These are phyloP conservation scores for Sechiopsis laciniata DNA, from an alignment of 306 rosid species.

Conservation along the genomic window DNA sequence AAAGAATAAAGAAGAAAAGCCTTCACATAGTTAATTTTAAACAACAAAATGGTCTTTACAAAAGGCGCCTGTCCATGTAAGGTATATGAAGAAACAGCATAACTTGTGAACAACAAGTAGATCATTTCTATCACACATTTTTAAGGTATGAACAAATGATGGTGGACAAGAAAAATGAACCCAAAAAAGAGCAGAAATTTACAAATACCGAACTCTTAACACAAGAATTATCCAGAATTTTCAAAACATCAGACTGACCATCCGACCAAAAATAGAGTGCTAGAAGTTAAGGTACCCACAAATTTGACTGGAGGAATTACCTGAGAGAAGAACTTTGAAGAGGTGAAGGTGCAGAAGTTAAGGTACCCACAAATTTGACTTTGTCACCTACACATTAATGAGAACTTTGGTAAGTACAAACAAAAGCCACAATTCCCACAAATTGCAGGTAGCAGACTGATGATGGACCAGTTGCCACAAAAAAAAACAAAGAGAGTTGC, in stretches of 20 bases:
- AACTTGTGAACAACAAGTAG: not conserved
- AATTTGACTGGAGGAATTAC: conserved; percentile 42
- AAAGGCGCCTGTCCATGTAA: not conserved
- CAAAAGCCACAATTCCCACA: too few relatives aligned
- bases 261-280: not conserved
- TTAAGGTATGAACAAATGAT: not conserved
- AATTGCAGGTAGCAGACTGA: too few relatives aligned
- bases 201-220: not conserved
- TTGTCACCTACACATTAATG: conserved; percentile 64
- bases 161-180: not conserved
- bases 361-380: conserved; percentile 70
- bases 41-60: not conserved
- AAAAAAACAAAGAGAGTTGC: too few relatives aligned
- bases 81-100: not conserved
- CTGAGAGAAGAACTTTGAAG: conserved; percentile 50
- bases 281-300: too few relatives aligned
- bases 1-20: not conserved
- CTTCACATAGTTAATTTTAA: not conserved
- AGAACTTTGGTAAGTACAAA: conserved; percentile 29
- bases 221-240: not conserved
- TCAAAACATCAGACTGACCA: not conserved
- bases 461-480: too few relatives aligned
- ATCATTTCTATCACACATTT: not conserved
- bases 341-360: conserved; percentile 40
- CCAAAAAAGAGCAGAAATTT: not conserved